phyloP scores from a whole-genome alignment of 306 rosid species.

The Casuarina glauca region DNA sequence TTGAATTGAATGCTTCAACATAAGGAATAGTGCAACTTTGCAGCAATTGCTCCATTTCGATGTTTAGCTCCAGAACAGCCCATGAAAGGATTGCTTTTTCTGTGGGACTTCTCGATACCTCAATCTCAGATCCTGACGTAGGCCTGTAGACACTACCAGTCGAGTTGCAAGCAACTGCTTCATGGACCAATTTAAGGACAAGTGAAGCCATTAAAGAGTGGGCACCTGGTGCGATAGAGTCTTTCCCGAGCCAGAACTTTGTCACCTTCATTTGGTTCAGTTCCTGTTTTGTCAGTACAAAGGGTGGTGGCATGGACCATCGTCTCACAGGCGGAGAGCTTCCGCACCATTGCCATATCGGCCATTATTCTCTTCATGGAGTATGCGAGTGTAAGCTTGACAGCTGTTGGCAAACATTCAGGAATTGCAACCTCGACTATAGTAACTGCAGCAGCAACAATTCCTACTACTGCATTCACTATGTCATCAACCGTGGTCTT shows the following conservation, averaged over 20 bases:
- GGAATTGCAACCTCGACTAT: conserved; percentile 39
- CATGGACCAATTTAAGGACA: conserved; percentile 18
- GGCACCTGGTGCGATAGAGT: not conserved
- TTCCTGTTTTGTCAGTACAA: conserved; percentile 34
- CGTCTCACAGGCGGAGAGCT: conserved; percentile 32
- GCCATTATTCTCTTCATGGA: conserved; percentile 37
- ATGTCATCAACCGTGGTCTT: conserved; percentile 13
- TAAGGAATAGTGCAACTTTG: conserved; percentile 1
- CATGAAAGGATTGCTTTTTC: conserved; percentile 39
- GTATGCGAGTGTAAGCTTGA: conserved; percentile 27
- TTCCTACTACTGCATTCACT: conserved; percentile 6
- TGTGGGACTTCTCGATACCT: conserved; percentile 33
- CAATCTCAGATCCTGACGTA: conserved; percentile 6
- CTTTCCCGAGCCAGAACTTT: conserved; percentile 20
- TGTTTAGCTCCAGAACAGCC: conserved; percentile 29
- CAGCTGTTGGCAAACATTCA: conserved; percentile 34
- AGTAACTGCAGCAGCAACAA: conserved; percentile 26
- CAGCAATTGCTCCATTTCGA: conserved; percentile 25
- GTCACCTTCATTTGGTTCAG: conserved; percentile 36
- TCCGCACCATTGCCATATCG: conserved; percentile 28
- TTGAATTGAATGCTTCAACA: conserved; percentile 36
- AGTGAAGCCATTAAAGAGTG: not conserved
- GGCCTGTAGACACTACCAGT: conserved; percentile 24
- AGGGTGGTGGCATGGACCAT: conserved; percentile 38
- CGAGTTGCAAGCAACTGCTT: conserved; percentile 32